Evolutionary conservation across 208 protist species (phyloP).

Genomic region (Trypanosoma caninum): DNA sequence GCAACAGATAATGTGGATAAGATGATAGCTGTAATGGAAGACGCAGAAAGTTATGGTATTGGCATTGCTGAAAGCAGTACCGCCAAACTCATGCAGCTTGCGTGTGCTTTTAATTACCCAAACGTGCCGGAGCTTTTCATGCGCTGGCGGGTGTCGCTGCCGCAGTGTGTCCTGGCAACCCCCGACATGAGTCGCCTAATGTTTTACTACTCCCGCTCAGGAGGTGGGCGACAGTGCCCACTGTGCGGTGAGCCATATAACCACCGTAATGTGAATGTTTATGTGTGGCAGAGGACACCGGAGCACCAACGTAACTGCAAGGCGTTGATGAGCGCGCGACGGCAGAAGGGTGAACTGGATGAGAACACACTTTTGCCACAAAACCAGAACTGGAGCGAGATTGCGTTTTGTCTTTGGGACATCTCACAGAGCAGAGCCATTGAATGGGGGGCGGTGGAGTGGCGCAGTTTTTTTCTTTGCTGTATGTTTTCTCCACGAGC

Average conservation of each 20-base stretch:
- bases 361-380: slow-evolving; percentile 64
- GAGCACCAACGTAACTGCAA: slow-evolving; percentile 78
- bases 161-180: slow-evolving; percentile 87
- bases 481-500: slow-evolving; percentile 74
- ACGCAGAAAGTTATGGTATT: slow-evolving; percentile 65
- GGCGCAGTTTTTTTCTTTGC: slow-evolving; percentile 84
- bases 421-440: slow-evolving; percentile 67
- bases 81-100: slow-evolving; percentile 90
- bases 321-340: slow-evolving; percentile 48
- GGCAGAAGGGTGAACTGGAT: slow-evolving; percentile 77
- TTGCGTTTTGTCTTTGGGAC: slow-evolving; percentile 64
- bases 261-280: slow-evolving; percentile 79
- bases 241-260: slow-evolving; percentile 84
- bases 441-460: slow-evolving; percentile 82
- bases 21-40: slow-evolving; percentile 89
- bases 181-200: slow-evolving; percentile 88
- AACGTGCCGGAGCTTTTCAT: slow-evolving; percentile 78
- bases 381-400: slow-evolving; percentile 68
- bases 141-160: slow-evolving; percentile 70
- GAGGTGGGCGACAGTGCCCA: slow-evolving; percentile 74
- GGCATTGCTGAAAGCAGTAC: slow-evolving; percentile 83
- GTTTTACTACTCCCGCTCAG: slow-evolving; percentile 81
- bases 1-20: slow-evolving; percentile 89
- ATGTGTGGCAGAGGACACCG: slow-evolving; percentile 79
- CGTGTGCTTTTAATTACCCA: slow-evolving; percentile 81